Percentiles rank a stretch among this genome's conserved stretches.
These are phyloP conservation scores for Raffaelea arxii DNA, from an alignment of 2,329 filamentous ascomycete species.

Conservation along the genomic window DNA sequence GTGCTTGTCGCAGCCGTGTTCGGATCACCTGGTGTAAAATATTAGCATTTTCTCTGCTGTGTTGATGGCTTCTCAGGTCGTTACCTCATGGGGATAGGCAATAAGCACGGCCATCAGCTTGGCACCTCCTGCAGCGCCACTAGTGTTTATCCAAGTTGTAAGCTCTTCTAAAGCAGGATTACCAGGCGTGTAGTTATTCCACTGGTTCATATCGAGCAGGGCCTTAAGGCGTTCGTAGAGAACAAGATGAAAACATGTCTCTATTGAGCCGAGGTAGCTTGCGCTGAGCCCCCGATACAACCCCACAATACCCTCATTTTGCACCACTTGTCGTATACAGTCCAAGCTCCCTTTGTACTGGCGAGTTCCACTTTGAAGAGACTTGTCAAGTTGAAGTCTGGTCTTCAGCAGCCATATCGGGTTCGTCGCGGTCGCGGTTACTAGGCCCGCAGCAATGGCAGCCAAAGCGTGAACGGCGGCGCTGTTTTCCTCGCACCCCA, in stretches of 20 bases:
- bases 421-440: conserved; percentile 83
- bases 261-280: conserved; percentile 79
- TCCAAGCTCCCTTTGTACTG: conserved; percentile 81
- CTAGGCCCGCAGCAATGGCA: conserved; percentile 68
- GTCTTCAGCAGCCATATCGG: conserved; percentile 97
- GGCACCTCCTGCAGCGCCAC: conserved; percentile 68
- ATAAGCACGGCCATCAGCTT: conserved; percentile 76
- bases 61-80: too few relatives aligned
- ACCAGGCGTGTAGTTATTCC: conserved; percentile 45
- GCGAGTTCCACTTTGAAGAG: conserved; percentile 56
- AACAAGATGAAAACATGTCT: conserved; percentile 86
- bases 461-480: conserved; percentile 69
- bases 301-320: conserved; percentile 70
- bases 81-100: conserved; percentile 80
- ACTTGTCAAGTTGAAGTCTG: conserved; percentile 80
- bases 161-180: conserved; percentile 59
- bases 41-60: background rate
- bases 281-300: conserved; percentile 85
- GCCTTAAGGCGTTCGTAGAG: conserved; percentile 87
- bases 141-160: conserved; percentile 67
- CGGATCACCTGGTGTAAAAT: conserved; percentile 43
- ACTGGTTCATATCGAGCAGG: conserved; percentile 48
- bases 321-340: conserved; percentile 71
- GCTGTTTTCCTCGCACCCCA: conserved; percentile 56
- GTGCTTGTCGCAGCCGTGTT: conserved; percentile 78